A percentile compares a stretch with the other conserved stretches of the same genome.
phyloP scores from a whole-genome alignment of 306 rosid species.

The Trichosanthes truncata region DNA sequence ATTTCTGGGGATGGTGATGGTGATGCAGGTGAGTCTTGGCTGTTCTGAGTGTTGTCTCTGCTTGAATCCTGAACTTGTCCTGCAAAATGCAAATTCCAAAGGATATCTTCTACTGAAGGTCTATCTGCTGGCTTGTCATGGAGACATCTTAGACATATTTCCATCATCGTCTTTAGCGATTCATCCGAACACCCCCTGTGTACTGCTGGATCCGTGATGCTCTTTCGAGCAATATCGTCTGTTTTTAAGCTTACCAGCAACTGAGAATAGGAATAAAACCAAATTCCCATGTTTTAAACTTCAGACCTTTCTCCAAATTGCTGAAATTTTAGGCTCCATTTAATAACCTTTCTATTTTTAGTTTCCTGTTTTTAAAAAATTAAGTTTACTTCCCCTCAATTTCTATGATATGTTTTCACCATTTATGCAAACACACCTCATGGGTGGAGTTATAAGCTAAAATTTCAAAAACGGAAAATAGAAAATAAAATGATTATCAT shows the following conservation, averaged over 20 bases:
- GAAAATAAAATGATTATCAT: no score
- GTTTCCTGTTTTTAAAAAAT: no score
- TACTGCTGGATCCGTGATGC: slow-evolving; percentile 65
- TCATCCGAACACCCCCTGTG: slow-evolving; percentile 73
- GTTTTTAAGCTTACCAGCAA: slow-evolving; percentile 67
- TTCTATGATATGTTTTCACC: no score
- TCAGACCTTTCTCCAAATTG: no score
- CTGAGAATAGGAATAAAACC: slow-evolving; percentile 26
- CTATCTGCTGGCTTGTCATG: slow-evolving; percentile 37
- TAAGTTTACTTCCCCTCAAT: no score
- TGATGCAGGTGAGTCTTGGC: slow-evolving; percentile 30
- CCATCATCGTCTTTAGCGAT: slow-evolving; percentile 77
- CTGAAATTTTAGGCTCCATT: no score
- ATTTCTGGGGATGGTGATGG: slow-evolving; percentile 20
- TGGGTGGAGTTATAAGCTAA: no score
- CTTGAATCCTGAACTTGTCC: slow-evolving; percentile 77
- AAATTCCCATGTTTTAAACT: not conserved
- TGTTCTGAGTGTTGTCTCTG: slow-evolving; percentile 31
- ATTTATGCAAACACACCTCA: no score
- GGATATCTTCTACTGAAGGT: slow-evolving; percentile 85
- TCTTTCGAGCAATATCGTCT: slow-evolving; percentile 61
- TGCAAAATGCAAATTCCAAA: slow-evolving; percentile 94
- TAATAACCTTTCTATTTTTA: no score
- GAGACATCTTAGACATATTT: slow-evolving; percentile 77
- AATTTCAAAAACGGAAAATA: no score